Evolutionary conservation across 495 filamentous ascomycete genomes (phyloP).

Genomic region (Daldinia loculata): DNA sequence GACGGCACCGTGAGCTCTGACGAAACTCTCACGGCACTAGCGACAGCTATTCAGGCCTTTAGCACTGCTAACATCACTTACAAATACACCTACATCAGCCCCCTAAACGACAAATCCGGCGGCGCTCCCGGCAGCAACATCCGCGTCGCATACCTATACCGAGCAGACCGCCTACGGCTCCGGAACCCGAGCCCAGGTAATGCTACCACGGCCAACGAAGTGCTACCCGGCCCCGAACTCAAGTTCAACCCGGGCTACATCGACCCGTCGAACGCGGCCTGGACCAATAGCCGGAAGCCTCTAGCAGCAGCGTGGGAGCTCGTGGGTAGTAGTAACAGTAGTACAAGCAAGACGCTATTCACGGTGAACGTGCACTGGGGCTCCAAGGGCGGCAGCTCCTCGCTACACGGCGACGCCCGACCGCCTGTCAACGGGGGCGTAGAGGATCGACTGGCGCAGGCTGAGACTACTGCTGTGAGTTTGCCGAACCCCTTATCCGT

Average conservation of each 20-base stretch:
- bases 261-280: conserved; percentile 62
- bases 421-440: conserved; percentile 69
- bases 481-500: not conserved
- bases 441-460: conserved; percentile 56
- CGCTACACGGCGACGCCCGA: conserved; percentile 63
- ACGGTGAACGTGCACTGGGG: conserved; percentile 69
- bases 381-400: conserved; percentile 64
- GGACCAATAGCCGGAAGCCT: conserved; percentile 64
- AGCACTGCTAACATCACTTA: conserved; percentile 51
- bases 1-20: conserved; percentile 59
- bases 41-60: conserved; percentile 49
- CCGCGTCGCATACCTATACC: conserved; percentile 69
- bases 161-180: conserved; percentile 58
- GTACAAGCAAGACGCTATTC: conserved; percentile 55
- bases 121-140: conserved; percentile 72
- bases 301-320: conserved; percentile 65
- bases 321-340: conserved; percentile 45
- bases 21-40: conserved; percentile 57
- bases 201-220: conserved; percentile 54
- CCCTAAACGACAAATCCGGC: conserved; percentile 60
- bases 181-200: conserved; percentile 58
- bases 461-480: conserved; percentile 57
- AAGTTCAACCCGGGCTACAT: conserved; percentile 68
- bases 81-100: conserved; percentile 59
- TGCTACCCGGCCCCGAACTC: conserved; percentile 58